These are phyloP conservation scores for Epichloe baconii DNA, from an alignment of 2,329 filamentous ascomycete species.

Conservation along the genomic window DNA sequence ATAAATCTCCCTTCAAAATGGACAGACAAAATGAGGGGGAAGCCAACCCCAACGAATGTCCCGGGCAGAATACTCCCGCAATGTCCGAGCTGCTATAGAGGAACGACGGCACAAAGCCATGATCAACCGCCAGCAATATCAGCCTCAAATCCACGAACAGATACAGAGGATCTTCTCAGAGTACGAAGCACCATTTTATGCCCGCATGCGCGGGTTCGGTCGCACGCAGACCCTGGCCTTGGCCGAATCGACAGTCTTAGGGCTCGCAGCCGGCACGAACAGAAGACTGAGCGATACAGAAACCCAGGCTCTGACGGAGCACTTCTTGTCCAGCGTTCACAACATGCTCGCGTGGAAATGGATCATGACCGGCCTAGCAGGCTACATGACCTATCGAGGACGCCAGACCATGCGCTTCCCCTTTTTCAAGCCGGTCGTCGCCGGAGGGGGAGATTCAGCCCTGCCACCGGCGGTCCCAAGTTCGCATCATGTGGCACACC, in stretches of 20 bases:
- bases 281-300: constrained; percentile 23
- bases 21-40: constrained; percentile 12
- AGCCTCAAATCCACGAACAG: constrained; percentile 19
- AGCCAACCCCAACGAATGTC: constrained; percentile 13
- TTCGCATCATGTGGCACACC: constrained; percentile 22
- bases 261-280: constrained; percentile 16
- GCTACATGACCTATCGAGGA: constrained; percentile 14
- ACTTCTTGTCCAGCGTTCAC: constrained; percentile 18
- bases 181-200: constrained; percentile 20
- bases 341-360: constrained; percentile 18
- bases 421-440: constrained; percentile 23
- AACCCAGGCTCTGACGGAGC: constrained; percentile 21
- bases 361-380: constrained; percentile 14
- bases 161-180: constrained; percentile 18
- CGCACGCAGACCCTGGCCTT: constrained; percentile 16
- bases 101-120: constrained; percentile 18
- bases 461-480: constrained; percentile 16
- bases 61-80: constrained; percentile 11
- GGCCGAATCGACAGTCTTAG: constrained; percentile 15
- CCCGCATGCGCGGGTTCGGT: constrained; percentile 17
- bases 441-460: constrained; percentile 14
- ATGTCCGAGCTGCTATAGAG: constrained; percentile 18
- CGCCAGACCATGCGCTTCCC: constrained; percentile 27
- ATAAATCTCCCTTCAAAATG: constrained; percentile 5
- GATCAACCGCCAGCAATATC: constrained; percentile 16